A percentile compares a stretch with the other conserved stretches of the same genome.
Conservation (phyloP, 1,284 basidiomycete species). For the Cutaneotrichosporon dermatis region DNA sequence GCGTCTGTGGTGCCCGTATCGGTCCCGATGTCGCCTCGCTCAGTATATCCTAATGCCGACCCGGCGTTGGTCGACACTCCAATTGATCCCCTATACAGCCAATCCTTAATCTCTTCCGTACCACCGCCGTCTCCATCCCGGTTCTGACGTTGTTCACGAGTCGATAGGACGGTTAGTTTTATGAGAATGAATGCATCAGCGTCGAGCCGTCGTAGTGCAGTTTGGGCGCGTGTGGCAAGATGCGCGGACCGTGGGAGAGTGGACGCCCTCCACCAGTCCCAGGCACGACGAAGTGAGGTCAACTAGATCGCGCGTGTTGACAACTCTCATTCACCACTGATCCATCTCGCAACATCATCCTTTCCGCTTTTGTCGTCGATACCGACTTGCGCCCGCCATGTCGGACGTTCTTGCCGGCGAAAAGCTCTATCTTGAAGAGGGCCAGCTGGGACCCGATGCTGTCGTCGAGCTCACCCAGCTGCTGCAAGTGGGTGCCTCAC, state of each 20-base stretch:
- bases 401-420: conserved; percentile 4
- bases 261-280: neutral
- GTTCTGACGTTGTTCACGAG: conserved; percentile 2
- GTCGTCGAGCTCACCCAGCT: neutral
- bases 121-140: neutral
- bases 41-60: too few species aligned
- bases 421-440: neutral
- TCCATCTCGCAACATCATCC: neutral
- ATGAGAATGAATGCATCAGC: neutral
- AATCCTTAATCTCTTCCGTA: neutral
- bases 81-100: neutral
- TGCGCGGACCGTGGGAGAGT: conserved; percentile 5
- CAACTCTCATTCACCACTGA: neutral
- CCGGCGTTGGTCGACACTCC: too few species aligned
- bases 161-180: neutral
- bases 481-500: too few species aligned
- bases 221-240: neutral
- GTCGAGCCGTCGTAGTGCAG: too few species aligned
- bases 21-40: too few species aligned
- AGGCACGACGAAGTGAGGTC: neutral
- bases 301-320: neutral
- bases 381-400: neutral
- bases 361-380: neutral
- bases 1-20: neutral
- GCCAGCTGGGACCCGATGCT: neutral